A percentile compares a stretch with the other conserved stretches of the same genome.
Conservation (phyloP, 2,329 filamentous ascomycete species). For the Paecilomyces sp. region DNA sequence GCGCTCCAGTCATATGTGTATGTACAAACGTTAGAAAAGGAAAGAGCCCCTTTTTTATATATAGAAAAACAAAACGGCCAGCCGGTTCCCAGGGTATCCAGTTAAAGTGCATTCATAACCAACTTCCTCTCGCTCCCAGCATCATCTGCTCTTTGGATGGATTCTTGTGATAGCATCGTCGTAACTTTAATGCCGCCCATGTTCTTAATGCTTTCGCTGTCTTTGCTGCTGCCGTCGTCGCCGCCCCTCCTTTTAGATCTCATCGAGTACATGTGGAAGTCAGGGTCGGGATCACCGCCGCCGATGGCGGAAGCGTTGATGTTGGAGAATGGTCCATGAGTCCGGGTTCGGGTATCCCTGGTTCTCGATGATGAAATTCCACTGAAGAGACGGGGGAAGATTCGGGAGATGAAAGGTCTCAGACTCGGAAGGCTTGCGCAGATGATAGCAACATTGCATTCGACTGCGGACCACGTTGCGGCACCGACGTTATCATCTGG, state of each 20-base stretch:
- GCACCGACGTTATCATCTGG: constrained; percentile 12
- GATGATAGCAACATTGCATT: constrained; percentile 23
- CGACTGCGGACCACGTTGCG: constrained; percentile 28
- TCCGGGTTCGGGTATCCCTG: not conserved
- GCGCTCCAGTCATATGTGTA: not conserved
- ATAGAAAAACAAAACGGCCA: not conserved
- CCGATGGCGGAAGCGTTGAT: not conserved
- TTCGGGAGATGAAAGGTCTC: constrained; percentile 17
- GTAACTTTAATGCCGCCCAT: constrained; percentile 1
- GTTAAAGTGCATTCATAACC: not conserved
- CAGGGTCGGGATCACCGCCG: not conserved
- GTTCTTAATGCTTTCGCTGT: not conserved
- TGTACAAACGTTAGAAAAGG: not conserved
- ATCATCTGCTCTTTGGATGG: not conserved
- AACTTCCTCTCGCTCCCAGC: not conserved
- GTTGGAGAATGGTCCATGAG: not conserved
- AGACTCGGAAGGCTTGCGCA: constrained; percentile 22
- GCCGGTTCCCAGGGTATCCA: not conserved
- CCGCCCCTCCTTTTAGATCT: not conserved
- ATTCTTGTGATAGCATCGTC: constrained; percentile 1
- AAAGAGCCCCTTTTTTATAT: not conserved
- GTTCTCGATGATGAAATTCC: not conserved
- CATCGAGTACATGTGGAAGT: not conserved
- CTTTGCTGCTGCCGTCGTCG: not conserved
- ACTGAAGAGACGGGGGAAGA: constrained; percentile 15